These are phyloP conservation scores for Gentiana dahurica DNA, from an alignment of 257 asterid genomes.

Conservation along the genomic window DNA sequence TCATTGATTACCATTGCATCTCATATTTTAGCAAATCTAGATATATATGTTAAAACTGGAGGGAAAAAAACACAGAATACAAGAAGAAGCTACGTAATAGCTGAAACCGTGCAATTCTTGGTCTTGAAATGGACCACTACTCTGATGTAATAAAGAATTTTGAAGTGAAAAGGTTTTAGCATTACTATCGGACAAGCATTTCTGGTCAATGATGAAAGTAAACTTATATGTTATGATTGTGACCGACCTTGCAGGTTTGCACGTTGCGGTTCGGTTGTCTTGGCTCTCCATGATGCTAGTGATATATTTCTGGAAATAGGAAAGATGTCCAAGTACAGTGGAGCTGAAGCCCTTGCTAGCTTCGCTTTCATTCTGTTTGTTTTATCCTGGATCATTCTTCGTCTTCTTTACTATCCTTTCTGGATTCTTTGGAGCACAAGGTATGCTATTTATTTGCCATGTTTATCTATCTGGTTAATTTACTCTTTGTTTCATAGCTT, in stretches of 20 bases:
- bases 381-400: constrained; percentile 60
- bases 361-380: constrained; percentile 65
- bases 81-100: neutral
- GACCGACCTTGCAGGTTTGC: constrained; percentile 47
- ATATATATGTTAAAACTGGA: too few relatives aligned
- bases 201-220: too few relatives aligned
- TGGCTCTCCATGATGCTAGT: constrained; percentile 95
- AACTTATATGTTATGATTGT: too few relatives aligned
- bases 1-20: neutral
- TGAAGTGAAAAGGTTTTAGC: neutral
- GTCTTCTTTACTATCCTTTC: constrained; percentile 75
- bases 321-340: constrained; percentile 93
- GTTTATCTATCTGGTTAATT: too few relatives aligned
- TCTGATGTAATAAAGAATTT: neutral
- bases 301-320: constrained; percentile 82
- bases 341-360: constrained; percentile 75
- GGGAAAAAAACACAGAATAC: too few relatives aligned
- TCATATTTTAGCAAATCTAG: too few relatives aligned
- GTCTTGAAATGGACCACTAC: neutral
- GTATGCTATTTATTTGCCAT: constrained; percentile 12
- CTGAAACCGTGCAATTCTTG: neutral
- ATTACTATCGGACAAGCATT: too few relatives aligned
- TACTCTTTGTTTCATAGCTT: too few relatives aligned
- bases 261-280: constrained; percentile 70
- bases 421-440: constrained; percentile 96